Conservation (phyloP, 2,329 filamentous ascomycete genomes). For the Hymenoscyphus infarciens region DNA sequence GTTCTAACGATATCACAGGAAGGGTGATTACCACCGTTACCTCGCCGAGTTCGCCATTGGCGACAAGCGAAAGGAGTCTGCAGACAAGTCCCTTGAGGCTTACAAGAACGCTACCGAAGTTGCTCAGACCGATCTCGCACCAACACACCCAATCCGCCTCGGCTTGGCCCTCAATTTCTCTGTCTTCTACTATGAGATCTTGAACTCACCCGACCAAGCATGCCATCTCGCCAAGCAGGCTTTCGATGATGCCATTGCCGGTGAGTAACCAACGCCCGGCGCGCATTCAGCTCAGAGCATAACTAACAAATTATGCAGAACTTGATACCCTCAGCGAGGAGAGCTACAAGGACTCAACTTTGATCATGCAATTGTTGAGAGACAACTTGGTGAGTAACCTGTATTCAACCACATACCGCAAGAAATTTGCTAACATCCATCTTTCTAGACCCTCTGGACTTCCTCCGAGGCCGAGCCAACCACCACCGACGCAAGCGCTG, state of each 20-base stretch:
- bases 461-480: slow-evolving; percentile 93
- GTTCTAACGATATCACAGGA: slow-evolving; percentile 55
- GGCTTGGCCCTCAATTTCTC: slow-evolving; percentile 94
- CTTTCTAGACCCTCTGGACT: slow-evolving; percentile 87
- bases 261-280: slow-evolving; percentile 41
- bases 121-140: slow-evolving; percentile 81
- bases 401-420: background rate
- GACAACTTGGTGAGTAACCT: slow-evolving; percentile 66
- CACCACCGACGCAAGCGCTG: slow-evolving; percentile 52
- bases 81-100: slow-evolving; percentile 90
- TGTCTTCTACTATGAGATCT: slow-evolving; percentile 99
- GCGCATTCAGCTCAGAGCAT: background rate
- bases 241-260: slow-evolving; percentile 93
- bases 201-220: slow-evolving; percentile 96
- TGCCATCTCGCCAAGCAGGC: slow-evolving; percentile 97
- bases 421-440: slow-evolving; percentile 4
- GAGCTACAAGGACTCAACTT: slow-evolving; percentile 96
- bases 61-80: slow-evolving; percentile 91
- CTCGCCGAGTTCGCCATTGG: slow-evolving; percentile 94
- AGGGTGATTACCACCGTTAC: slow-evolving; percentile 99
- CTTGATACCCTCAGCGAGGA: slow-evolving; percentile 97
- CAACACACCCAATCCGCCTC: slow-evolving; percentile 89
- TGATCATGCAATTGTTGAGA: slow-evolving; percentile 98
- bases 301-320: slow-evolving; percentile 44
- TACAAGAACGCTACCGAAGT: slow-evolving; percentile 95